These are phyloP conservation scores for Nemania sp. DNA, from an alignment of 2,329 filamentous ascomycete species.

Conservation along the genomic window DNA sequence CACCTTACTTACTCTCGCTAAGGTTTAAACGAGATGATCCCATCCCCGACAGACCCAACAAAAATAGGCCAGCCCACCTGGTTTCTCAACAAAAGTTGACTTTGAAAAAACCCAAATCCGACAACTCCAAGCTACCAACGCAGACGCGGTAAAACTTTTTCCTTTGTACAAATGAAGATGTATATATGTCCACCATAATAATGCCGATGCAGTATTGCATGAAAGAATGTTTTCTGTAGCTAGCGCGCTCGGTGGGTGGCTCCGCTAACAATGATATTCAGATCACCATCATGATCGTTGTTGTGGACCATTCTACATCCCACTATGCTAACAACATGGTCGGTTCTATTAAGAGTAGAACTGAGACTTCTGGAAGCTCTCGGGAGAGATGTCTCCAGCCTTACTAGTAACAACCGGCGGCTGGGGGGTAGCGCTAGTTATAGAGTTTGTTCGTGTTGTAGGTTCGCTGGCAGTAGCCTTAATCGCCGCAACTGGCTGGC, in stretches of 20 bases:
- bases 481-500: slow-evolving; percentile 64
- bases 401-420: slow-evolving; percentile 57
- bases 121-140: slow-evolving; percentile 37
- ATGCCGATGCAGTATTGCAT: background rate
- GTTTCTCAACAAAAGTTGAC: slow-evolving; percentile 5
- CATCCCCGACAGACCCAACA: background rate
- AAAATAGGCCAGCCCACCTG: background rate
- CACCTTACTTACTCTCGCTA: slow-evolving; percentile 18
- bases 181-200: slow-evolving; percentile 27
- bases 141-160: slow-evolving; percentile 23
- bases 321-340: background rate
- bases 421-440: slow-evolving; percentile 59
- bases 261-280: slow-evolving; percentile 27
- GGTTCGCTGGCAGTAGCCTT: slow-evolving; percentile 61
- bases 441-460: slow-evolving; percentile 59
- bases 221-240: background rate
- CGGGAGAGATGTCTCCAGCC: slow-evolving; percentile 64
- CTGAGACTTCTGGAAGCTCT: slow-evolving; percentile 69
- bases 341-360: slow-evolving; percentile 67
- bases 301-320: background rate
- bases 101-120: slow-evolving; percentile 6
- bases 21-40: slow-evolving; percentile 7
- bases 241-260: background rate
- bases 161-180: slow-evolving; percentile 37
- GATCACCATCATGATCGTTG: background rate